A percentile compares a stretch with the other conserved stretches of the same genome.
Conservation (phyloP, 345 rosid species). For the Mallotus nudiflorus region DNA sequence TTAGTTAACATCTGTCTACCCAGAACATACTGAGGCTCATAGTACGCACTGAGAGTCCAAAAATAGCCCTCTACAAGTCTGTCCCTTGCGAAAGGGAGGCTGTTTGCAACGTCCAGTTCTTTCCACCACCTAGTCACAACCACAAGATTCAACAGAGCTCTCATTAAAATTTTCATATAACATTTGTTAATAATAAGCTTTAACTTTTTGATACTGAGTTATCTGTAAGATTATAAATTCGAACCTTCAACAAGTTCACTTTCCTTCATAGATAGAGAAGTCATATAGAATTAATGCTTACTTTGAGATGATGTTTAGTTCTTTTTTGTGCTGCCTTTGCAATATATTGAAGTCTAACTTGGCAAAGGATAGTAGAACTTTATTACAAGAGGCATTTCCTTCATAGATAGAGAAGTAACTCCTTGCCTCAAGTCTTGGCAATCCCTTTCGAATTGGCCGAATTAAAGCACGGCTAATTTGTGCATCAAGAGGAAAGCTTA, state of each 20-base stretch:
- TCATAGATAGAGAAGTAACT: slow-evolving; percentile 25
- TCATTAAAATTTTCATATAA: no score
- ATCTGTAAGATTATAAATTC: no score
- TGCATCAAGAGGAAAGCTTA: slow-evolving; percentile 7
- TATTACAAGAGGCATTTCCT: slow-evolving; percentile 5
- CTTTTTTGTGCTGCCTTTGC: slow-evolving; percentile 26
- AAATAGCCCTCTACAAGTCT: slow-evolving; percentile 25
- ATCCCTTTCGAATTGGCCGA: slow-evolving; percentile 16
- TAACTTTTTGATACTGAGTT: no score
- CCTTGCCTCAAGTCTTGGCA: slow-evolving; percentile 28
- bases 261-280: no score
- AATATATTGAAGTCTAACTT: slow-evolving; percentile 39
- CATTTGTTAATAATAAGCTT: no score
- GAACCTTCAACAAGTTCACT: no score
- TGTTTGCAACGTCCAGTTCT: slow-evolving; percentile 19
- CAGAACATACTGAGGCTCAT: slow-evolving; percentile 19
- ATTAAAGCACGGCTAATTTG: slow-evolving; percentile 22
- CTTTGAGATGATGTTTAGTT: slow-evolving; percentile 22
- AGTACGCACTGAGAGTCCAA: slow-evolving; percentile 24
- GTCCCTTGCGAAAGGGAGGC: slow-evolving; percentile 31
- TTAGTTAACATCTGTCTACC: slow-evolving; percentile 21
- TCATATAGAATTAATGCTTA: neutral
- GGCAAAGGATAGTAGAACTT: slow-evolving; percentile 26
- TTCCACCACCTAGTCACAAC: slow-evolving; percentile 30
- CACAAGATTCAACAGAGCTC: no score